Evolutionary conservation across 345 rosid species (phyloP).

Genomic region (Hibiscus trionum): DNA sequence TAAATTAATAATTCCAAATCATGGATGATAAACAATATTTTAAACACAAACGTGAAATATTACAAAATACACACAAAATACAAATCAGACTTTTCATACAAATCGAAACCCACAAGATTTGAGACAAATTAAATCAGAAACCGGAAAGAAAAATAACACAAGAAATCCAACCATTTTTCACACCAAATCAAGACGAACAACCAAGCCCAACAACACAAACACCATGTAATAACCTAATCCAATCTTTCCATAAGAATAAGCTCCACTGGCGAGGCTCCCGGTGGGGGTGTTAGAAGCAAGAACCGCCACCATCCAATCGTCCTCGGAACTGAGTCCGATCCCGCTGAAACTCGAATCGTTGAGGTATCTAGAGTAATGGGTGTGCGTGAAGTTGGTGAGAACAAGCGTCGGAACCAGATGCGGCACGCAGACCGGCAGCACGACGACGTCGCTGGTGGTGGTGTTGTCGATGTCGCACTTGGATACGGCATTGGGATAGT

Average conservation of each 20-base stretch:
- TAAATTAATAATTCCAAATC: not conserved
- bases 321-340: constrained; percentile 57
- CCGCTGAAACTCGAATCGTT: constrained; percentile 57
- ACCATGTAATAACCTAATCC: constrained; percentile 13
- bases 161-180: not conserved
- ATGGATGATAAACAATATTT: not conserved
- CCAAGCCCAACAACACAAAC: constrained; percentile 12
- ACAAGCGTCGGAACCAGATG: constrained; percentile 54
- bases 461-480: constrained; percentile 53
- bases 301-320: constrained; percentile 75
- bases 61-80: not conserved
- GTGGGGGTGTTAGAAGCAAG: constrained; percentile 32
- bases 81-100: not conserved
- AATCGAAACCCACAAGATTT: not conserved
- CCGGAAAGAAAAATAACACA: too few species aligned
- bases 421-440: constrained; percentile 60
- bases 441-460: constrained; percentile 42
- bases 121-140: not conserved
- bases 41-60: not conserved
- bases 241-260: not conserved
- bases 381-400: constrained; percentile 61
- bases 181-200: not conserved
- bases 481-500: constrained; percentile 34
- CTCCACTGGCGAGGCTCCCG: constrained; percentile 44
- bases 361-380: constrained; percentile 35